phyloP scores from a whole-genome alignment of 495 filamentous ascomycete species.

The Penicillium turbatum region DNA sequence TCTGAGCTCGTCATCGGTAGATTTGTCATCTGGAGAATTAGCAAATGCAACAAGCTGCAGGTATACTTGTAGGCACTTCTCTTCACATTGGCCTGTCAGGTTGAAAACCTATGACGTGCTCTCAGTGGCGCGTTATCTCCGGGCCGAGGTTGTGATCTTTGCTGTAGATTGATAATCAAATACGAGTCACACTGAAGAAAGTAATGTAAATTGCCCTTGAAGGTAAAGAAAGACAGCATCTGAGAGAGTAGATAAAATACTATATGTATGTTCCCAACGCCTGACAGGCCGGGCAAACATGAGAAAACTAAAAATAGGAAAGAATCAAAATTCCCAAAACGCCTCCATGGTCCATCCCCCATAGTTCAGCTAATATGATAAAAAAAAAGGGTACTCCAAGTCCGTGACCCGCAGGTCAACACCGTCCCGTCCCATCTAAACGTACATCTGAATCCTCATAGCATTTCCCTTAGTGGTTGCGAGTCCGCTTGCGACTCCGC shows the following conservation, averaged over 20 bases:
- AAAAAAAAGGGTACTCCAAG: not conserved
- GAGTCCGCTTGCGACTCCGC: constrained; percentile 26
- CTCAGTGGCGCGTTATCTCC: too few relatives aligned
- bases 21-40: constrained; percentile 57
- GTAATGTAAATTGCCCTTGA: too few relatives aligned
- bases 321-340: not conserved
- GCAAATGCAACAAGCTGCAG: not conserved
- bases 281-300: not conserved
- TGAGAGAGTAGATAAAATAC: not conserved
- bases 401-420: not conserved
- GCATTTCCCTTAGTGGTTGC: constrained; percentile 16
- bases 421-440: constrained; percentile 7
- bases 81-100: constrained; percentile 27
- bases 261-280: not conserved
- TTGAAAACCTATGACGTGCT: not conserved
- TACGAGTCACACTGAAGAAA: too few relatives aligned
- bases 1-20: constrained; percentile 31
- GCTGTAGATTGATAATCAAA: not conserved
- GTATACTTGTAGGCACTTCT: not conserved
- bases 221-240: too few relatives aligned
- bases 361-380: constrained; percentile 7
- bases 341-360: not conserved
- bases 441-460: constrained; percentile 2
- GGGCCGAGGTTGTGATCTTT: not conserved
- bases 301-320: not conserved